These are phyloP conservation scores for Plasmodium chabaudi DNA, from an alignment of 169 alveolate genomes.

Conservation along the genomic window DNA sequence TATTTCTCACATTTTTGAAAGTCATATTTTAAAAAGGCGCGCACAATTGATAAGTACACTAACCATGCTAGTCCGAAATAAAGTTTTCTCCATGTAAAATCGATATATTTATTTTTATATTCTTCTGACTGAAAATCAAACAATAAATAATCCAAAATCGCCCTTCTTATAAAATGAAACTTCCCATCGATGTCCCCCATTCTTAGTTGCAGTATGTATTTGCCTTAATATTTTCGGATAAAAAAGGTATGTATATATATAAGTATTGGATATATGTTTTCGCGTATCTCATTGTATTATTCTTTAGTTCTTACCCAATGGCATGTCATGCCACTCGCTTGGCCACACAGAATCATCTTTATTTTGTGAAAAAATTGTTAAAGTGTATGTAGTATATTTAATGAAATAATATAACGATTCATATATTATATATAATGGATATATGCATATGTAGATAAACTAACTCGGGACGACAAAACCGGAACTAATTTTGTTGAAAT, in stretches of 20 bases:
- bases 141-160: constrained; percentile 32
- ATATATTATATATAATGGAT: not conserved
- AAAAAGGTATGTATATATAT: not conserved
- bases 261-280: not conserved
- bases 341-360: constrained; percentile 55
- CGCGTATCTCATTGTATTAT: not conserved
- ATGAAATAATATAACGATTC: not conserved
- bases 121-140: constrained; percentile 42
- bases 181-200: constrained; percentile 69
- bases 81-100: constrained; percentile 61
- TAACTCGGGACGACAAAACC: constrained; percentile 61
- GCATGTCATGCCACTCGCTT: constrained; percentile 56
- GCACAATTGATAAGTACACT: no score
- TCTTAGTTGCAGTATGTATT: constrained; percentile 29
- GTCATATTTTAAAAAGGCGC: no score
- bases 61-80: constrained; percentile 55
- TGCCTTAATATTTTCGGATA: constrained; percentile 8
- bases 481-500: constrained; percentile 21
- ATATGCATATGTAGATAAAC: not conserved
- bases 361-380: not conserved
- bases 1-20: no score
- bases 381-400: not conserved
- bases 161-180: constrained; percentile 51
- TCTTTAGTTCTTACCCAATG: constrained; percentile 35
- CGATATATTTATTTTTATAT: constrained; percentile 29